A percentile compares a stretch with the other conserved stretches of the same genome.
phyloP scores from a whole-genome alignment of 306 rosid species.

The Castanea sativa region DNA sequence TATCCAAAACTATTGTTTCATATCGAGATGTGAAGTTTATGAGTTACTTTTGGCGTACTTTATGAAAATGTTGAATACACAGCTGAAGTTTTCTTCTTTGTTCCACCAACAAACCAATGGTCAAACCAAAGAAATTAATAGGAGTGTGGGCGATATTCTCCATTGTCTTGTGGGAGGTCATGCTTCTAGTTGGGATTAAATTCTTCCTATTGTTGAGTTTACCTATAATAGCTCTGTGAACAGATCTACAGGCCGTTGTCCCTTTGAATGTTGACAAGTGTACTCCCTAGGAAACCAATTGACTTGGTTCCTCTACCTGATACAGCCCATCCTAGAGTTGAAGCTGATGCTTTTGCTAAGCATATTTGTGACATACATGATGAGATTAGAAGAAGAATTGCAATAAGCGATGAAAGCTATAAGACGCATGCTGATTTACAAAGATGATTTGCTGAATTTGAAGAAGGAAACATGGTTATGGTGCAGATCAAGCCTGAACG shows the following conservation, averaged over 20 bases:
- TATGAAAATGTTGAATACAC: not conserved
- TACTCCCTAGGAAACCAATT: not conserved
- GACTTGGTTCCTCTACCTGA: not conserved
- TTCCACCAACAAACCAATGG: not conserved
- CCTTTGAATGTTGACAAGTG: not conserved
- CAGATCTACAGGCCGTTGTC: not conserved
- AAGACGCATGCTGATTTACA: too few species aligned
- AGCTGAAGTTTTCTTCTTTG: not conserved
- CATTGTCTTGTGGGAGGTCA: not conserved
- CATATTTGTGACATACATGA: not conserved
- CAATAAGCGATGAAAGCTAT: too few species aligned
- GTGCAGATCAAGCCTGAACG: too few species aligned
- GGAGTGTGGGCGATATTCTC: not conserved
- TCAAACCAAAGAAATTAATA: not conserved
- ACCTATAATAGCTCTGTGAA: not conserved
- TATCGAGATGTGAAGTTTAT: not conserved
- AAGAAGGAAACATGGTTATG: too few species aligned
- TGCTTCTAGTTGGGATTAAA: not conserved
- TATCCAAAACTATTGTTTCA: not conserved
- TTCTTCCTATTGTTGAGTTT: not conserved
- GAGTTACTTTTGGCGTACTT: not conserved
- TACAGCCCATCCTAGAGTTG: not conserved
- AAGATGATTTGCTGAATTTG: too few species aligned
- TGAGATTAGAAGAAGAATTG: too few species aligned
- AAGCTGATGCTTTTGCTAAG: not conserved